Conservation (phyloP, 306 rosid genomes). For the Ammopiptanthus mongolicus region DNA sequence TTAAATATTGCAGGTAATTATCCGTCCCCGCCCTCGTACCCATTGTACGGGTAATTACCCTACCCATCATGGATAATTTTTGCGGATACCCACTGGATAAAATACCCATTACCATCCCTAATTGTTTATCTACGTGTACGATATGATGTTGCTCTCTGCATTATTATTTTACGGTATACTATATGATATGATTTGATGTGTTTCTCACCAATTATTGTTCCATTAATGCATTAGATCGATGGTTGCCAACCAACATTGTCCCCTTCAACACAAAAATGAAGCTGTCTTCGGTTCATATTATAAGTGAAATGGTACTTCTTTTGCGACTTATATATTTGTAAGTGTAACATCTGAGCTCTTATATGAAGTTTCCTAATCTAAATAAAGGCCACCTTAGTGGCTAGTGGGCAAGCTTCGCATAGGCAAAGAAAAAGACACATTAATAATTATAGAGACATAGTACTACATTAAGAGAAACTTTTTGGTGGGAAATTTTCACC, state of each 20-base stretch:
- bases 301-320: constrained; percentile 4
- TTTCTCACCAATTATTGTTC: constrained; percentile 36
- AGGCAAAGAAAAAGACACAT: not conserved
- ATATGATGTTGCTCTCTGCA: constrained; percentile 30
- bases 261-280: constrained; percentile 18
- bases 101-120: constrained; percentile 14
- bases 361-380: not conserved
- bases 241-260: constrained; percentile 42
- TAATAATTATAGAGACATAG: not conserved
- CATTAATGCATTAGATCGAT: constrained; percentile 27
- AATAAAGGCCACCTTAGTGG: not conserved
- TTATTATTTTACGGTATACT: constrained; percentile 20
- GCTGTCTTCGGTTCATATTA: not conserved
- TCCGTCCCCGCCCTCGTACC: no score
- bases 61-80: no score
- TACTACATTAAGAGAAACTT: not conserved
- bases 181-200: constrained; percentile 47
- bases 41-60: no score
- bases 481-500: no score
- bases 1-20: no score
- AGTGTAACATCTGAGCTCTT: not conserved
- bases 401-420: not conserved
- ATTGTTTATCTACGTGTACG: constrained; percentile 31
- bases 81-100: no score
- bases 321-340: not conserved